Base-by-base conservation (phyloP, 805 yeast genomes). In the Spathaspora arborariae region DNA sequence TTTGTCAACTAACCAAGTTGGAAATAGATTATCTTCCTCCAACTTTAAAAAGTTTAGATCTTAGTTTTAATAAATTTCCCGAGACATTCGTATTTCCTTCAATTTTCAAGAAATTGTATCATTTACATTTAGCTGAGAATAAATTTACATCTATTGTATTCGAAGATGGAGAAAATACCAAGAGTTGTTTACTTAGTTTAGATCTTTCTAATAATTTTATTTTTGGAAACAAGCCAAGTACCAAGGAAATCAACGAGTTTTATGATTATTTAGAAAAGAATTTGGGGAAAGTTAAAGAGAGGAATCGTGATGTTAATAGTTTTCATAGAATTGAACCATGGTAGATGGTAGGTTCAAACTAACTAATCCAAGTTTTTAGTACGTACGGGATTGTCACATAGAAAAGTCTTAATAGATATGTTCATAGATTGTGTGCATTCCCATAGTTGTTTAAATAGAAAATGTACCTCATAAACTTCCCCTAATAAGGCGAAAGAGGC, bases 251-350 rank as follows among this genome's bases (percentile, higher is more conserved):
- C 26, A 6, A 34, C 6, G 19, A 48, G 19, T 65, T 66, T 39
- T 66, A 66, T 49, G 51, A 49, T 9, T 48, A 45, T 2, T 46
- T 66, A 24, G 64, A 59, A 36, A 18, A 30, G 3, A 45, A 53
- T 5, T 52, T 66, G 15, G 61, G 62, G 1, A 51, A 59, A 2
- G 59, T 56, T 4, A 44, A 42, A 4, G 51, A 50, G 34, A 47
- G 57, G 21, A n/a, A n/a, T n/a, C n/a, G n/a, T n/a, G n/a, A n/a
- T n/a, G n/a, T n/a, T n/a, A n/a, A n/a, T n/a, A n/a, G n/a, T n/a
- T n/a, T n/a, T n/a, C n/a, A n/a, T n/a, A n/a, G n/a, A n/a, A n/a
- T n/a, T n/a, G n/a, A n/a, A n/a, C n/a, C n/a, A n/a, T n/a, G n/a
- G n/a, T n/a, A n/a, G n/a, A n/a, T n/a, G n/a, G n/a, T n/a, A n/a